These are phyloP conservation scores for Aspergillus ellipticus DNA, from an alignment of 495 filamentous ascomycete genomes.

Conservation along the genomic window DNA sequence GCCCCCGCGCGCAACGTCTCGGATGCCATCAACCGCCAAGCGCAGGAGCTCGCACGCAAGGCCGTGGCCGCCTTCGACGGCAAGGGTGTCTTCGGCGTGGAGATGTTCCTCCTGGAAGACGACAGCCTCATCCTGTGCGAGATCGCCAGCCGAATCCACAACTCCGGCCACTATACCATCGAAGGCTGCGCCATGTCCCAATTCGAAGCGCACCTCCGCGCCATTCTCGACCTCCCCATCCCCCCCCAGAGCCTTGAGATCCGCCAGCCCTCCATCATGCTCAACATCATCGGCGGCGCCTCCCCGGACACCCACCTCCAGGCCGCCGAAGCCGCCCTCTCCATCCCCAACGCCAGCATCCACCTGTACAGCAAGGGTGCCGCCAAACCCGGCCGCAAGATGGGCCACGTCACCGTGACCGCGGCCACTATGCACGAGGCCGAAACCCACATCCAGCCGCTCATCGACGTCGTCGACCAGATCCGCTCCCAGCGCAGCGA, in stretches of 20 bases:
- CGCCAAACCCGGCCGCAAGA: constrained; percentile 83
- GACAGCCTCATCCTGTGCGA: constrained; percentile 79
- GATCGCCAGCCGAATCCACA: constrained; percentile 92
- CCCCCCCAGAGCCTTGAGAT: constrained; percentile 57
- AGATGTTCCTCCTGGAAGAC: constrained; percentile 89
- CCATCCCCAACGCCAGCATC: constrained; percentile 57
- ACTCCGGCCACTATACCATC: constrained; percentile 96
- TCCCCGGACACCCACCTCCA: constrained; percentile 63
- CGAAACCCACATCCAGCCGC: constrained; percentile 62
- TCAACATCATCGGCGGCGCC: constrained; percentile 88
- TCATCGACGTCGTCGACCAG: constrained; percentile 61
- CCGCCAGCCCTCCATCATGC: constrained; percentile 76
- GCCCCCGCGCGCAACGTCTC: constrained; percentile 75
- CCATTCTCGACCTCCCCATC: constrained; percentile 77
- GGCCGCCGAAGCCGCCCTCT: constrained; percentile 62
- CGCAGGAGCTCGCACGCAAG: constrained; percentile 72
- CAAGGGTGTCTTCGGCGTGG: constrained; percentile 91
- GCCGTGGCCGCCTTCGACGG: constrained; percentile 79
- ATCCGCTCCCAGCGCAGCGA: constrained; percentile 58
- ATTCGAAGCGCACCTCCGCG: constrained; percentile 83
- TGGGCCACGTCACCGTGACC: constrained; percentile 86
- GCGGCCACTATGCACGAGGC: constrained; percentile 66
- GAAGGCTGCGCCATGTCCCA: constrained; percentile 89
- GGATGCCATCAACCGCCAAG: constrained; percentile 54
- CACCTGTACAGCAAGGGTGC: constrained; percentile 92